phyloP scores from a whole-genome alignment of 2,329 filamentous ascomycete genomes.

The Claviceps humidiphila region DNA sequence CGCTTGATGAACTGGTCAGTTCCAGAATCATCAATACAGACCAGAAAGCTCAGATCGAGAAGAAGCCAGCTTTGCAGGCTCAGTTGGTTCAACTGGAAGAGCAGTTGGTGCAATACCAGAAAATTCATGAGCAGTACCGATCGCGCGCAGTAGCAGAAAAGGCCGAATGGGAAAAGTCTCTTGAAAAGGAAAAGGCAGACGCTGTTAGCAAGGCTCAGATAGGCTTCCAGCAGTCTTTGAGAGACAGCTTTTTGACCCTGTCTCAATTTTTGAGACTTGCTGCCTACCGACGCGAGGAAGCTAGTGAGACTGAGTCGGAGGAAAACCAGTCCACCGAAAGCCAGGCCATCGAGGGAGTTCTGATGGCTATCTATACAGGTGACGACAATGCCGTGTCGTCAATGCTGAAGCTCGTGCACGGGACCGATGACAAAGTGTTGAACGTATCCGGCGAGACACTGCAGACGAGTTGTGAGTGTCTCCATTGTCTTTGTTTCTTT shows the following conservation, averaged over 20 bases:
- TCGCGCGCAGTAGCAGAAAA: slow-evolving; percentile 44
- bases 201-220: slow-evolving; percentile 39
- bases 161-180: slow-evolving; percentile 44
- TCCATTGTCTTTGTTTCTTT: not conserved
- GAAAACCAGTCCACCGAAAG: slow-evolving; percentile 68
- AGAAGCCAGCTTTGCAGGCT: slow-evolving; percentile 59
- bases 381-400: slow-evolving; percentile 61
- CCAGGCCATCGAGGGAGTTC: slow-evolving; percentile 66
- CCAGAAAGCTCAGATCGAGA: slow-evolving; percentile 63
- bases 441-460: slow-evolving; percentile 53
- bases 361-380: slow-evolving; percentile 67
- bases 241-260: slow-evolving; percentile 53
- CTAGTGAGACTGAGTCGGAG: slow-evolving; percentile 48
- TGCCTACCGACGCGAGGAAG: slow-evolving; percentile 60
- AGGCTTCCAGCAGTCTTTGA: slow-evolving; percentile 38
- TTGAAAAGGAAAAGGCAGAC: slow-evolving; percentile 43
- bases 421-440: slow-evolving; percentile 50
- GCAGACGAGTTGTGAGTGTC: slow-evolving; percentile 55
- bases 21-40: slow-evolving; percentile 66
- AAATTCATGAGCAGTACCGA: slow-evolving; percentile 61
- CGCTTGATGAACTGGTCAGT: slow-evolving; percentile 59
- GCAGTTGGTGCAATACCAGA: slow-evolving; percentile 60
- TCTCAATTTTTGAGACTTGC: slow-evolving; percentile 72
- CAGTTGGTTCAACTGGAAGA: slow-evolving; percentile 60
- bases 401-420: slow-evolving; percentile 66